A percentile compares a stretch with the other conserved stretches of the same genome.
Conservation (phyloP, 768 basidiomycete species). For the Tephrocybe rancida region DNA sequence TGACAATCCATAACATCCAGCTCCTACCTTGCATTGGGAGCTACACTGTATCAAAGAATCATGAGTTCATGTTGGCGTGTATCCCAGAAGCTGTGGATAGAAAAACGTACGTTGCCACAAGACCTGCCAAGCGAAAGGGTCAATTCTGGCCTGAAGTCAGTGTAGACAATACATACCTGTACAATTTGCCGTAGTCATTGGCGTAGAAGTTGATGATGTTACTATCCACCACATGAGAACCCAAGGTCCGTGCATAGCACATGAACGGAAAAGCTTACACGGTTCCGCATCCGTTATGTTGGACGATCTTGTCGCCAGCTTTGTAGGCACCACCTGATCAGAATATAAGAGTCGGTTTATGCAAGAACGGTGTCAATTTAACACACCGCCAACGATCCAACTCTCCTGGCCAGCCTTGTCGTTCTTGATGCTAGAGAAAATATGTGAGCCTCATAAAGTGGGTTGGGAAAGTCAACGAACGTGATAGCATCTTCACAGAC, state of each 20-base stretch:
- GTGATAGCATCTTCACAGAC: conserved; percentile 33
- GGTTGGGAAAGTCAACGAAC: conserved; percentile 15
- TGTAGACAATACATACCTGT: conserved; percentile 13
- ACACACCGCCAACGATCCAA: not conserved
- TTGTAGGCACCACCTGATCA: conserved; percentile 10
- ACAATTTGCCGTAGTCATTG: conserved; percentile 25
- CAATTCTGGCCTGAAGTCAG: not conserved
- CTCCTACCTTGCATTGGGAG: conserved; percentile 4
- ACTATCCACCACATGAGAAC: not conserved
- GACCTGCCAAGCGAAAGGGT: not conserved
- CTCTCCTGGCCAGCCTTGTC: conserved; percentile 15
- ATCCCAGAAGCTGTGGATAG: not conserved
- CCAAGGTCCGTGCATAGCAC: not conserved
- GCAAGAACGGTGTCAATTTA: not conserved
- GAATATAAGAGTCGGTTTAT: conserved; percentile 2
- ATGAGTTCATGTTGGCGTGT: not conserved
- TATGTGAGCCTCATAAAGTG: not conserved
- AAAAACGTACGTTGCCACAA: conserved; percentile 5
- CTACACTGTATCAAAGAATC: not conserved
- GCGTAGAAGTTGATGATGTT: conserved; percentile 27
- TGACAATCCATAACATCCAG: not conserved
- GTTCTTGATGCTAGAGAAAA: conserved; percentile 13
- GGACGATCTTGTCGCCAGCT: conserved; percentile 25
- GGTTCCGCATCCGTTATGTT: conserved; percentile 24
- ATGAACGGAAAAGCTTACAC: not conserved